Evolutionary conservation across 2,329 filamentous ascomycete genomes (phyloP).

Genomic region (Aureobasidium melanogenum): DNA sequence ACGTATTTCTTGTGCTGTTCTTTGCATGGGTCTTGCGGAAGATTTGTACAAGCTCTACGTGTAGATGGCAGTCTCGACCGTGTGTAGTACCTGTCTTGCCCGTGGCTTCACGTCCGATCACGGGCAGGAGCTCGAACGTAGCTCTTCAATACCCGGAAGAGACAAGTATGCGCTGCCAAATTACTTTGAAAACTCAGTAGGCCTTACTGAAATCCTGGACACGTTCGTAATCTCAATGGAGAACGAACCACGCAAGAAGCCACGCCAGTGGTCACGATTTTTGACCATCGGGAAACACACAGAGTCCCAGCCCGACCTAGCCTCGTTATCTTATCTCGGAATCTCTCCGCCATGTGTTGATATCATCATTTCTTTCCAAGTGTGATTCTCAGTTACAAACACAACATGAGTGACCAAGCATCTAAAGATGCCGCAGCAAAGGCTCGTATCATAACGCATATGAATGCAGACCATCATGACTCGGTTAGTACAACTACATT

Average conservation of each 20-base stretch:
- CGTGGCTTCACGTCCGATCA: too few relatives aligned
- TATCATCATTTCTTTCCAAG: not conserved
- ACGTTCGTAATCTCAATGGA: not conserved
- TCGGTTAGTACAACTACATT: conserved; percentile 38
- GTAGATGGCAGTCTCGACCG: not conserved
- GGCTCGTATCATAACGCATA: conserved; percentile 64
- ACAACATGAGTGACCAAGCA: conserved; percentile 16
- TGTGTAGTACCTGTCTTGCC: not conserved
- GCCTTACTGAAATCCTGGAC: not conserved
- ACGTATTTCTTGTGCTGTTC: not conserved
- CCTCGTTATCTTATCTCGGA: conserved; percentile 3
- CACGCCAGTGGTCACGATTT: not conserved
- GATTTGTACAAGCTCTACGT: not conserved
- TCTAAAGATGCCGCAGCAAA: conserved; percentile 43
- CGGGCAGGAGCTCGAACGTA: not conserved
- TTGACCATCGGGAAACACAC: not conserved
- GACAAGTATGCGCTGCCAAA: not conserved
- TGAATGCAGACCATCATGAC: conserved; percentile 74
- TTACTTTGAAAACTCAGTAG: too few relatives aligned
- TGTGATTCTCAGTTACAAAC: not conserved
- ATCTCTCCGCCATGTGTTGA: not conserved
- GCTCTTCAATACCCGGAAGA: not conserved
- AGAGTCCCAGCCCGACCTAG: not conserved
- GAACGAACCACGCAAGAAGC: not conserved
- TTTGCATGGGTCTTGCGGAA: not conserved